These are phyloP conservation scores for Leccinellum luteum DNA, from an alignment of 768 basidiomycete genomes.

Conservation along the genomic window DNA sequence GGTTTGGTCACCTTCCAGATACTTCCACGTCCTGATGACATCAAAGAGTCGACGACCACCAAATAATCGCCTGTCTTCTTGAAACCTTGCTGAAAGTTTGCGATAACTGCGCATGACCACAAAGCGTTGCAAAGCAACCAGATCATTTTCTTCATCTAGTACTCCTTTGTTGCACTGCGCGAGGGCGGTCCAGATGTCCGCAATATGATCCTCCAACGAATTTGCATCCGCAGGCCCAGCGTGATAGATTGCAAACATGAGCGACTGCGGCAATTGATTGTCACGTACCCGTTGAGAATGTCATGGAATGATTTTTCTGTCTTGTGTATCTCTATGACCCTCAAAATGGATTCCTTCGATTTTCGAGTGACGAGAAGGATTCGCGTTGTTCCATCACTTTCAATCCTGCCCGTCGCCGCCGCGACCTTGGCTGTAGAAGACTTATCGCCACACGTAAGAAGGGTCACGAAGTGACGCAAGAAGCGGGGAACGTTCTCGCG, in stretches of 20 bases:
- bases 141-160: too few relatives aligned
- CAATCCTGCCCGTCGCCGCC: background rate
- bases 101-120: too few relatives aligned
- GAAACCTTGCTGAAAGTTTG: too few relatives aligned
- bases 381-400: background rate
- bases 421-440: background rate
- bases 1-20: background rate
- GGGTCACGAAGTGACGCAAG: background rate
- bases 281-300: background rate
- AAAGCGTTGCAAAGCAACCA: too few relatives aligned
- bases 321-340: background rate
- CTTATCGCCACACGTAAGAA: background rate
- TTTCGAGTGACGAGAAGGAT: background rate
- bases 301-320: background rate
- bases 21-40: too few relatives aligned
- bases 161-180: background rate
- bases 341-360: background rate
- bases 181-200: background rate
- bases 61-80: too few relatives aligned
- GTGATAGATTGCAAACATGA: background rate
- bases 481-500: background rate
- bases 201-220: background rate
- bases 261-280: background rate
- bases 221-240: background rate
- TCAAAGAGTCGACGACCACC: too few relatives aligned